These are phyloP conservation scores for Ustilago hordei DNA, from an alignment of 1,284 basidiomycete species.

Conservation along the genomic window DNA sequence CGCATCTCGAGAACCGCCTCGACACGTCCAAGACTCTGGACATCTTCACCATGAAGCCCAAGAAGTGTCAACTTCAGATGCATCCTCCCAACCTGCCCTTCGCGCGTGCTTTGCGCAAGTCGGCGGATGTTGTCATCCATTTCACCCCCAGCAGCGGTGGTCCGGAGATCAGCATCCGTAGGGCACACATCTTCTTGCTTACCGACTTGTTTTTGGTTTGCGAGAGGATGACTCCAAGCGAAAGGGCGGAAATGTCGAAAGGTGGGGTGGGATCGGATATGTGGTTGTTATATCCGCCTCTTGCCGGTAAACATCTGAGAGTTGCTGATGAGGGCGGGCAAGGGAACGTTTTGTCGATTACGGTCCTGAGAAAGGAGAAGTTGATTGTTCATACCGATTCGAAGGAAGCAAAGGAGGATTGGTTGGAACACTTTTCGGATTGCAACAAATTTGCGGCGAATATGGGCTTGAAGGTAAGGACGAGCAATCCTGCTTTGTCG, in stretches of 20 bases:
- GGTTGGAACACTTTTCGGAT: slow-evolving; percentile 82
- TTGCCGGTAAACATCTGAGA: slow-evolving; percentile 89
- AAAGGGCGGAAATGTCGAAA: slow-evolving; percentile 41
- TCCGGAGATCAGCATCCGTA: slow-evolving; percentile 75
- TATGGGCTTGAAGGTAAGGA: slow-evolving; percentile 62
- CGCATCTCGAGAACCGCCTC: slow-evolving; percentile 83
- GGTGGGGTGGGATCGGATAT: slow-evolving; percentile 75
- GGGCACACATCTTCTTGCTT: slow-evolving; percentile 88
- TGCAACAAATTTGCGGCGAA: slow-evolving; percentile 84
- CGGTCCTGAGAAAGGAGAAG: slow-evolving; percentile 89
- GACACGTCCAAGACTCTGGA: slow-evolving; percentile 85
- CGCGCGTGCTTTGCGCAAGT: slow-evolving; percentile 81
- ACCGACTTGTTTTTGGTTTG: slow-evolving; percentile 90
- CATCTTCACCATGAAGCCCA: slow-evolving; percentile 94
- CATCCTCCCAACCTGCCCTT: slow-evolving; percentile 83
- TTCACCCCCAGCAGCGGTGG: slow-evolving; percentile 78
- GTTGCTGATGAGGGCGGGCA: slow-evolving; percentile 73
- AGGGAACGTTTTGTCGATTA: slow-evolving; percentile 80
- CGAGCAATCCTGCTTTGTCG: slow-evolving; percentile 6
- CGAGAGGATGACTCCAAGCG: slow-evolving; percentile 61
- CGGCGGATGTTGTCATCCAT: slow-evolving; percentile 80
- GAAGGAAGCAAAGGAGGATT: slow-evolving; percentile 75
- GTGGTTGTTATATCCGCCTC: slow-evolving; percentile 93
- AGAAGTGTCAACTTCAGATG: slow-evolving; percentile 90
- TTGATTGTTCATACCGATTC: slow-evolving; percentile 79